phyloP scores from a whole-genome alignment of 1,139 yeast genomes.

The Suhomyces chickasaworum region DNA sequence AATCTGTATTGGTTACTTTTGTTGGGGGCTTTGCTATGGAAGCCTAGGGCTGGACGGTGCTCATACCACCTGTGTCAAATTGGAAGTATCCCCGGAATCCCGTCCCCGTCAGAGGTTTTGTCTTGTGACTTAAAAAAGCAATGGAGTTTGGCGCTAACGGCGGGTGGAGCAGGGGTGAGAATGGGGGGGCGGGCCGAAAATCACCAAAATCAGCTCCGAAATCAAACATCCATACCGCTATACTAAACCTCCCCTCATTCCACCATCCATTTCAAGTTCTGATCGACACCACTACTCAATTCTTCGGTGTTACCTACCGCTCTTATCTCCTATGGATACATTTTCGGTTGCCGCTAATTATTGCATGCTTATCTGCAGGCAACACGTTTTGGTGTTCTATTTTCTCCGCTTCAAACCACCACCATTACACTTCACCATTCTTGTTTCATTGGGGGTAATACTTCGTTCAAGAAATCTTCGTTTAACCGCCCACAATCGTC shows the following conservation, averaged over 20 bases:
- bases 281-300: neutral
- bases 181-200: neutral
- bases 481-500: too few species aligned
- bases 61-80: neutral
- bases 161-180: neutral
- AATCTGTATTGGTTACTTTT: neutral
- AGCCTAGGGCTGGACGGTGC: neutral
- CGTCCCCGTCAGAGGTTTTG: neutral
- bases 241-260: neutral
- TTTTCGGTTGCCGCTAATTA: too few species aligned
- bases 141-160: neutral
- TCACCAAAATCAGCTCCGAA: neutral
- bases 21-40: neutral
- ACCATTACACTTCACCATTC: too few species aligned
- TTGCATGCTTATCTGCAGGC: too few species aligned
- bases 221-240: neutral
- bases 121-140: constrained; percentile 3
- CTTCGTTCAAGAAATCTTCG: too few species aligned
- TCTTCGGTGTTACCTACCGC: too few species aligned
- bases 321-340: too few species aligned
- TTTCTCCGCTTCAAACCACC: too few species aligned
- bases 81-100: constrained; percentile 1
- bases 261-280: neutral
- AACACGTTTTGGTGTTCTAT: too few species aligned
- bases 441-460: too few species aligned